Evolutionary conservation across 139 green algal species (phyloP).

Genomic region (Pleodorina starrii): DNA sequence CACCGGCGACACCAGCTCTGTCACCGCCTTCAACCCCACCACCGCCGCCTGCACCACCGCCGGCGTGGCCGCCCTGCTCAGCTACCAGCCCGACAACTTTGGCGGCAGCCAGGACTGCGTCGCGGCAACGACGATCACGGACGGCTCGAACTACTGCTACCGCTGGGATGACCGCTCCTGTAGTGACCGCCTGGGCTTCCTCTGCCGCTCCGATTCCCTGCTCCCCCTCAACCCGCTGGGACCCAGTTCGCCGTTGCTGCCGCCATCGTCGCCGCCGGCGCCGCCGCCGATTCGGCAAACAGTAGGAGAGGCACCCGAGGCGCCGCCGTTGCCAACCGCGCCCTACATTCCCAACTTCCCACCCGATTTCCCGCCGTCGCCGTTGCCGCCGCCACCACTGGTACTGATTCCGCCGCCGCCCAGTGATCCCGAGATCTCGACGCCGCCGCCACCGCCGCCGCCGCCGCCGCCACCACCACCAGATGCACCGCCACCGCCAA

Average conservation of each 20-base stretch:
- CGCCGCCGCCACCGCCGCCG: not conserved
- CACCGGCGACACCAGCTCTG: not conserved
- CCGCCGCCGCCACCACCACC: not conserved
- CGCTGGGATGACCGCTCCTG: constrained; percentile 30
- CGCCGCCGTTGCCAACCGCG: not conserved
- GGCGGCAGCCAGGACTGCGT: constrained; percentile 27
- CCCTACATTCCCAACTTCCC: not conserved
- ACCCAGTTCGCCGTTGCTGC: not conserved
- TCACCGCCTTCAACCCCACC: not conserved
- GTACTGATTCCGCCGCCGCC: not conserved
- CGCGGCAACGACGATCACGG: not conserved
- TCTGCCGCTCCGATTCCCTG: constrained; percentile 10
- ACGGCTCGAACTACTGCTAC: constrained; percentile 9
- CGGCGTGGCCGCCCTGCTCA: not conserved
- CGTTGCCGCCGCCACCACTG: constrained; percentile 3
- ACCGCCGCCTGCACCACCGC: not conserved
- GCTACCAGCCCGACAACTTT: constrained; percentile 45
- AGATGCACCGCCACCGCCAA: not conserved
- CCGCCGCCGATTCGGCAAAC: not conserved
- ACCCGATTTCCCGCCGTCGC: not conserved
- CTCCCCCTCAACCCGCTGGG: not conserved
- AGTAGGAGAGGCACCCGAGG: not conserved
- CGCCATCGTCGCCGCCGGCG: not conserved
- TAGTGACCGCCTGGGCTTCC: constrained; percentile 4
- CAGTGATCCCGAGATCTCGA: not conserved